phyloP scores from a whole-genome alignment of 148 eudicot genomes.

The Chenopodium berlandieri region DNA sequence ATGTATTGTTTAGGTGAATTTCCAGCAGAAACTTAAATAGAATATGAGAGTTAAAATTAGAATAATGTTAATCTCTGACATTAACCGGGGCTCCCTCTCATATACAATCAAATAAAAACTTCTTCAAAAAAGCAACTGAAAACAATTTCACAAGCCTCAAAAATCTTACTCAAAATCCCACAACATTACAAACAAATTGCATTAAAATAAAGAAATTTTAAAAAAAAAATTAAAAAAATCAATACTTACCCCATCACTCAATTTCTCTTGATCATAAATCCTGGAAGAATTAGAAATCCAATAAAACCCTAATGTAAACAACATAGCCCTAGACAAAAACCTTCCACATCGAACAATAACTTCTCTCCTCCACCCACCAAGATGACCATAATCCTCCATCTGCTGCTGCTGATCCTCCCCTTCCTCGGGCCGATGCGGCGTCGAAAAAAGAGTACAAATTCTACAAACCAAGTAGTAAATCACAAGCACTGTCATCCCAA shows the following conservation, averaged over 20 bases:
- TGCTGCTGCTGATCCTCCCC: conserved; percentile 24
- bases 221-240: neutral
- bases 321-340: conserved; percentile 59
- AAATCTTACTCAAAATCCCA: neutral
- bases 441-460: conserved; percentile 56
- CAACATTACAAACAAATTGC: neutral
- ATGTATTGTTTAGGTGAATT: neutral
- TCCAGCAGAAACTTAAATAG: neutral
- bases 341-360: conserved; percentile 56
- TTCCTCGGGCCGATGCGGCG: conserved; percentile 47
- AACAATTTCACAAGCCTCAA: neutral
- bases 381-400: conserved; percentile 67
- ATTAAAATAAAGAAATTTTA: no score
- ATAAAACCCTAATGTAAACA: conserved; percentile 80
- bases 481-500: conserved; percentile 44
- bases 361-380: conserved; percentile 74
- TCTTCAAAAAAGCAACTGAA: no score
- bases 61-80: no score
- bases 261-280: conserved; percentile 18
- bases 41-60: no score
- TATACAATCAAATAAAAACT: no score
- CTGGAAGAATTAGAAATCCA: conserved; percentile 46
- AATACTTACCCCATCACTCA: conserved; percentile 31
- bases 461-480: conserved; percentile 63
- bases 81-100: no score